Base-by-base conservation (phyloP, 768 basidiomycete genomes). In the Naganishia onofrii region DNA sequence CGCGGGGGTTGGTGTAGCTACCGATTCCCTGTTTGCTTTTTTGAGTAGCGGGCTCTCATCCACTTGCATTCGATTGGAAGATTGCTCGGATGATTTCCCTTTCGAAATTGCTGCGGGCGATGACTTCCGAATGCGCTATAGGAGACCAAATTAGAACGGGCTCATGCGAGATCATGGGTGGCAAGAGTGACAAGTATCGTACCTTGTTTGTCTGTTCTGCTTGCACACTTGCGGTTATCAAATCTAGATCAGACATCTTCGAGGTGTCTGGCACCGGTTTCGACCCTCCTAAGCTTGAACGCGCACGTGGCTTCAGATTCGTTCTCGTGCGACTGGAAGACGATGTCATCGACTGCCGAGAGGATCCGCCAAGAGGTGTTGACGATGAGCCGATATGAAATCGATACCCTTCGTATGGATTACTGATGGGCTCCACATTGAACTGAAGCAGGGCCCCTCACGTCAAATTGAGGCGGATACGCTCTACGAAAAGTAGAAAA, bases 331-430 rank as follows among this genome's bases (percentile, higher is more conserved):
- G 60, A 26, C 38, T 63, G 3, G 60, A 42, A 28, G 60, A 44
- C 9, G 60, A 28, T 26, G 23, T 8, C 1, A 42, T 8, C 10
- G 13, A 26, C 13, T 42, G 42, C 13, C 42, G 42, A 12, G 60
- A 63, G 2, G 60, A 9, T 4, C 23, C 19, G 28, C 23, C 34
- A 13, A 54, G 31, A 19, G 53, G 55, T 28, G 44, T 21, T 32
- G 60, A 29, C 5, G 26, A 2, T 2, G 70, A 66, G 19, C 70
- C 70, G 28, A 71, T 66, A 38, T 71, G 46, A 48, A 71, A 71
- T 29, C 57, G 46, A 32, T 60, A 66, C 19, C 55, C 54, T 56
- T 71, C 70, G 55, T 71, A 71, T n/a, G 70, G 70, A 42, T 71
- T 71, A 34, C 56, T 68, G 9, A 71, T 56, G 21, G 70, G 66